phyloP scores from a whole-genome alignment of 2,329 filamentous ascomycete species.

The Hypomyces rosellus region DNA sequence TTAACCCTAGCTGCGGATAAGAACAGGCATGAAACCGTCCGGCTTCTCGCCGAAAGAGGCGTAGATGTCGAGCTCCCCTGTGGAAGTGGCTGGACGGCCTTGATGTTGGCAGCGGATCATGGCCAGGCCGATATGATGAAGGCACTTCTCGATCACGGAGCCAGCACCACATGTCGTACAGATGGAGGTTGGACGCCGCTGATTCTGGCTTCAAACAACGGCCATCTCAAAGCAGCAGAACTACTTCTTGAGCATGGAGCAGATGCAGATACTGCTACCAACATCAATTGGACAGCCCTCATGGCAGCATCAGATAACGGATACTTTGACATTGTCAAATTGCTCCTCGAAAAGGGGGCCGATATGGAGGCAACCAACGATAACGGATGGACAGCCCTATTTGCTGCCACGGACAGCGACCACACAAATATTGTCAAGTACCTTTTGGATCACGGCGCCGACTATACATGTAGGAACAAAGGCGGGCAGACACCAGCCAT shows the following conservation, averaged over 20 bases:
- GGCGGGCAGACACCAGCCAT: slow-evolving; percentile 5
- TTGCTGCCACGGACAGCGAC: slow-evolving; percentile 4
- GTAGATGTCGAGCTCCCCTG: slow-evolving; percentile 4
- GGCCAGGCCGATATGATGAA: neutral
- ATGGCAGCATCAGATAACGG: slow-evolving; percentile 6
- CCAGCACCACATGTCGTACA: neutral
- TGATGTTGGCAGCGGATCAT: slow-evolving; percentile 8
- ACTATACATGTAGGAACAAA: neutral
- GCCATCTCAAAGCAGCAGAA: slow-evolving; percentile 1
- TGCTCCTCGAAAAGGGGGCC: slow-evolving; percentile 8
- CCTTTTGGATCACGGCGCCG: slow-evolving; percentile 8
- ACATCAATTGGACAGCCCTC: slow-evolving; percentile 8
- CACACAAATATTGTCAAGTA: slow-evolving; percentile 2
- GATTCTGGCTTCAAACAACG: slow-evolving; percentile 4
- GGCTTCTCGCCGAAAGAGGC: slow-evolving; percentile 2
- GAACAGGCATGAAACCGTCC: neutral
- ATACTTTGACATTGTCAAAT: neutral
- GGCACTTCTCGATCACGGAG: slow-evolving; percentile 4
- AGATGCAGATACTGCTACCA: slow-evolving; percentile 3
- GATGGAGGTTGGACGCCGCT: slow-evolving; percentile 3
- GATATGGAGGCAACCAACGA: slow-evolving; percentile 1
- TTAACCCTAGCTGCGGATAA: slow-evolving; percentile 7
- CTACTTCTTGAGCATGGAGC: slow-evolving; percentile 3
- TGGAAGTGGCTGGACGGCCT: slow-evolving; percentile 7
- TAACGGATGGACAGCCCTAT: slow-evolving; percentile 7